Evolutionary conservation across 2,329 filamentous ascomycete genomes (phyloP).

Genomic region (Coniella lustricola): DNA sequence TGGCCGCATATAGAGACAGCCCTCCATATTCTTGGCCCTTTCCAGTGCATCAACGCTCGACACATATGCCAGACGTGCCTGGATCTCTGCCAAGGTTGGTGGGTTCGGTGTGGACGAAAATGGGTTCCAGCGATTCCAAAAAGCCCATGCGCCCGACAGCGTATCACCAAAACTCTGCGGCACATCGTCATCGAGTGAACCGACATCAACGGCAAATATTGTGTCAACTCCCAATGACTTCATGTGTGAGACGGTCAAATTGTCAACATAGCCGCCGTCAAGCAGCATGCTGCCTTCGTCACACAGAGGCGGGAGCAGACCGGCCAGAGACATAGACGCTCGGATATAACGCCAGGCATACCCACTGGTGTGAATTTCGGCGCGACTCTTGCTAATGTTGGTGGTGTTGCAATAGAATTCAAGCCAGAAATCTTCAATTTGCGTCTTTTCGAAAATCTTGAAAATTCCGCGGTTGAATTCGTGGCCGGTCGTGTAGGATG

Average conservation of each 20-base stretch:
- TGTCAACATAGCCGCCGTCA: constrained; percentile 95
- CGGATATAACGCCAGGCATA: constrained; percentile 97
- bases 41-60: constrained; percentile 91
- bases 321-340: constrained; percentile 93
- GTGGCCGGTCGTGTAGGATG: constrained; percentile 95
- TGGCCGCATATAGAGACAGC: constrained; percentile 93
- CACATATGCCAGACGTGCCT: constrained; percentile 89
- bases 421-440: constrained; percentile 98
- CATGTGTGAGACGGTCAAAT: constrained; percentile 95
- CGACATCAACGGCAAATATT: constrained; percentile 94
- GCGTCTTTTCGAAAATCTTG: constrained; percentile 93
- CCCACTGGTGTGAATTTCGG: constrained; percentile 89
- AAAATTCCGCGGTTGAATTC: constrained; percentile 99
- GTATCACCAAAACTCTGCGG: constrained; percentile 93
- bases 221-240: constrained; percentile 86
- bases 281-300: constrained; percentile 96
- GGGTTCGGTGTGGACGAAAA: constrained; percentile 85
- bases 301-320: constrained; percentile 84
- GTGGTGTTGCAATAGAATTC: constrained; percentile 99
- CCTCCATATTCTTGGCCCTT: constrained; percentile 81
- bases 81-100: constrained; percentile 90
- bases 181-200: constrained; percentile 82
- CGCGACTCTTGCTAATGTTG: constrained; percentile 90
- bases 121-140: constrained; percentile 94
- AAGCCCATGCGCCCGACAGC: constrained; percentile 89